Conservation (phyloP, 169 alveolate genomes). For the Neospora caninum region DNA sequence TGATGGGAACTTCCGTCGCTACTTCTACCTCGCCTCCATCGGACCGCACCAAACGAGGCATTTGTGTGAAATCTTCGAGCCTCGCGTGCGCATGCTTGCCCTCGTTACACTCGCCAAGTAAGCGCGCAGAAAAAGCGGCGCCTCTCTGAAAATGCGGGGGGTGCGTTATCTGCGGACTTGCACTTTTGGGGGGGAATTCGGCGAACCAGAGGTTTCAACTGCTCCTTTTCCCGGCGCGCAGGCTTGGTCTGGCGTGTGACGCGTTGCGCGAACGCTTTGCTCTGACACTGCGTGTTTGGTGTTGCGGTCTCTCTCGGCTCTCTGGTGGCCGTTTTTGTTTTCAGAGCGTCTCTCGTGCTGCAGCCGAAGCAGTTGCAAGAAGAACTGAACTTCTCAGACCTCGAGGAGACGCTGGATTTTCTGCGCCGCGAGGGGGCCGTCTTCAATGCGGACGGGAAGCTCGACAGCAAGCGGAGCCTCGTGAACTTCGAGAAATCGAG, state of each 20-base stretch:
- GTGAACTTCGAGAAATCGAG: constrained; percentile 35
- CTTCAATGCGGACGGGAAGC: background rate
- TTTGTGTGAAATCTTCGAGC: constrained; percentile 58
- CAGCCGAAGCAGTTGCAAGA: background rate
- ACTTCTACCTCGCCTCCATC: background rate
- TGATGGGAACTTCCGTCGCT: constrained; percentile 60
- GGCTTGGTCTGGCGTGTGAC: no score
- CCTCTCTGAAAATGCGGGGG: no score
- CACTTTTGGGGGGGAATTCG: no score
- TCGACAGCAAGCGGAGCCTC: constrained; percentile 47
- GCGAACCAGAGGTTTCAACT: no score
- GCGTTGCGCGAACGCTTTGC: no score
- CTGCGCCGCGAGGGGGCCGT: constrained; percentile 33
- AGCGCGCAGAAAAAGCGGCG: background rate
- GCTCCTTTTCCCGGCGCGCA: no score
- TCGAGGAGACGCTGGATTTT: background rate
- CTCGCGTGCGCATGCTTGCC: constrained; percentile 60
- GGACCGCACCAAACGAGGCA: constrained; percentile 27
- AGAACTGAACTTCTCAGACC: background rate
- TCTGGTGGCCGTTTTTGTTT: no score
- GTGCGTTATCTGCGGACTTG: no score
- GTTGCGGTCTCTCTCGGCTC: no score
- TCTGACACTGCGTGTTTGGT: no score
- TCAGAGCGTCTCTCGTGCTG: constrained; percentile 32
- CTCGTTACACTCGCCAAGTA: constrained; percentile 52